Percentiles rank a stretch among this genome's conserved stretches.
Conservation (phyloP, 164 flowering plant species). For the Stephania cephalantha region DNA sequence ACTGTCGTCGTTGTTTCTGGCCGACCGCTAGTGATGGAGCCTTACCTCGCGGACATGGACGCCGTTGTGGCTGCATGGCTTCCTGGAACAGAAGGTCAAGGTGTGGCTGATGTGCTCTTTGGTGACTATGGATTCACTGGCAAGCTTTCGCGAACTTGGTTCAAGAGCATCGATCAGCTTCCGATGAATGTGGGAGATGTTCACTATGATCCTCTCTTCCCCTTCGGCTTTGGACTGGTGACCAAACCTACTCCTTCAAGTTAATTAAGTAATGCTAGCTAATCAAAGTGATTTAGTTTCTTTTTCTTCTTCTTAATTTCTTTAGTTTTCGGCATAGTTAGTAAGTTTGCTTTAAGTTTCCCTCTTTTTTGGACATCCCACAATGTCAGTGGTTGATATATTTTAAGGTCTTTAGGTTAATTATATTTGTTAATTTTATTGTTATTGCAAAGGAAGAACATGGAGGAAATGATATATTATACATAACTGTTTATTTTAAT, state of each 20-base stretch:
- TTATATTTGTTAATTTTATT: neutral
- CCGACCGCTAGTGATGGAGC: constrained; percentile 15
- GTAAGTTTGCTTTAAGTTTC: no score
- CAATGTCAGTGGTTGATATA: neutral
- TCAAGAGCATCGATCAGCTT: constrained; percentile 19
- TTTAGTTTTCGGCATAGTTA: neutral
- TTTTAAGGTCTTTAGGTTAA: neutral
- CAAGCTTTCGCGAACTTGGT: constrained; percentile 19
- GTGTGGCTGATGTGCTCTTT: constrained; percentile 18
- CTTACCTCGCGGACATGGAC: constrained; percentile 8
- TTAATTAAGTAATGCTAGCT: neutral
- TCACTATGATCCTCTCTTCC: constrained; percentile 18
- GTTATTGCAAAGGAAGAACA: neutral
- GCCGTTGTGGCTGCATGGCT: constrained; percentile 20
- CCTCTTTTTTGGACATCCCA: neutral
- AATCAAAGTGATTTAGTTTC: neutral
- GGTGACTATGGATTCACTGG: constrained; percentile 19
- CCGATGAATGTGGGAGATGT: constrained; percentile 19
- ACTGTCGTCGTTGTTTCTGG: constrained; percentile 13
- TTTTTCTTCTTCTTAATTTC: neutral
- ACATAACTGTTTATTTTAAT: neutral
- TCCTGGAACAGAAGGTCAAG: constrained; percentile 18
- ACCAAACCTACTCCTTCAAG: constrained; percentile 7
- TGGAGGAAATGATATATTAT: neutral
- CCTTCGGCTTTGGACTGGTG: constrained; percentile 13